A percentile compares a stretch with the other conserved stretches of the same genome.
These are phyloP conservation scores for Cladosporium oxysporum DNA, from an alignment of 2,329 filamentous ascomycete genomes.

Conservation along the genomic window DNA sequence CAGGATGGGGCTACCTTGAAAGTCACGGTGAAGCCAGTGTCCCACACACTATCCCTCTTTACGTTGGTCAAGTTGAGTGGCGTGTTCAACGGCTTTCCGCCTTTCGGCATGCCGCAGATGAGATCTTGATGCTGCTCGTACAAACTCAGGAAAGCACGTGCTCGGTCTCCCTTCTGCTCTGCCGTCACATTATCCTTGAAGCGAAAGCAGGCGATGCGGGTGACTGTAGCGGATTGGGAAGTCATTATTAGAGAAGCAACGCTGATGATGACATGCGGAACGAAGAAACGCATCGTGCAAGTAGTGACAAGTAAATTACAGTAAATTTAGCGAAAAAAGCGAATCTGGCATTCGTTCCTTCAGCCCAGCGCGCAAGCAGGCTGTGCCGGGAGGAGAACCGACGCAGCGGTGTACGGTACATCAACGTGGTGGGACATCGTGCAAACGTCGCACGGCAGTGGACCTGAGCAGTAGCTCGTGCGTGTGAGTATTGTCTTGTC, in stretches of 20 bases:
- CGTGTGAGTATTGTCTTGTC: neutral
- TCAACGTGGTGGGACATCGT: neutral
- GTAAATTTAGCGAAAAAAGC: neutral
- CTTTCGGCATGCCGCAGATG: slow-evolving; percentile 12
- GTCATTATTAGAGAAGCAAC: neutral
- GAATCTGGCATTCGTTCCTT: neutral
- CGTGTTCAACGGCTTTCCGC: slow-evolving; percentile 18
- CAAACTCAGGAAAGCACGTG: slow-evolving; percentile 10
- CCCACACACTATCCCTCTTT: slow-evolving; percentile 15
- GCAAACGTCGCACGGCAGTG: neutral
- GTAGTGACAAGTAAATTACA: neutral
- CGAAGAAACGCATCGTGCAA: neutral
- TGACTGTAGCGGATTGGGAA: neutral
- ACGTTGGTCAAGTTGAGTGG: slow-evolving; percentile 18
- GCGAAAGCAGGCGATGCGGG: slow-evolving; percentile 16
- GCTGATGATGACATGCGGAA: neutral
- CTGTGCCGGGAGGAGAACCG: slow-evolving; percentile 16
- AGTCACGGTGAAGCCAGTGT: slow-evolving; percentile 15
- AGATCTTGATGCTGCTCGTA: slow-evolving; percentile 16
- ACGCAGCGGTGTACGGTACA: slow-evolving; percentile 6
- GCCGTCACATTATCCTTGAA: slow-evolving; percentile 14
- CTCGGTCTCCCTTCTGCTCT: slow-evolving; percentile 13
- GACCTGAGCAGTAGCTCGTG: neutral
- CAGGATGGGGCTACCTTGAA: slow-evolving; percentile 1
- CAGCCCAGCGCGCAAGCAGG: neutral